Evolutionary conservation across 2,329 filamentous ascomycete genomes (phyloP), one percentile per base, ranked within the genome.

Genomic region (Camptophora hylomeconis): DNA sequence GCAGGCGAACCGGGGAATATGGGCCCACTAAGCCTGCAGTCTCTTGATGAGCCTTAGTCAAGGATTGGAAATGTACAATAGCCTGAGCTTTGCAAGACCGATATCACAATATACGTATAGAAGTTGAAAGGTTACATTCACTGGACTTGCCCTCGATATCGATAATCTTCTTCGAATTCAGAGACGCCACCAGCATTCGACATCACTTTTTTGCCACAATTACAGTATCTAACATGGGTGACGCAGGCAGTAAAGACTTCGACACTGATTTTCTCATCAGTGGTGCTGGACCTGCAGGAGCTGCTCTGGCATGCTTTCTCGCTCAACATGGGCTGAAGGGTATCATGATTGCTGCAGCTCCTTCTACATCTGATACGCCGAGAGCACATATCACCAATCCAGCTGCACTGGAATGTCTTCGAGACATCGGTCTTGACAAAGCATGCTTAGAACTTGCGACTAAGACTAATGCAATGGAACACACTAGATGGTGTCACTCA

Each of bases 251-350:
- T 3, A 17, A 31, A 14, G 17, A 31, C 14, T n/a, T 60, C 20
- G 45, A 57, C 27, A 62, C 57, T 1, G 61, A 68, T 30, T 51
- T 63, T 22, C 47, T 71, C 21, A 61, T 68, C 29, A 46, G 68
- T 13, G 60, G 66, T 9, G 52, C 63, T 18, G 68, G 68, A 0
- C 68, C 68, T 4, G 65, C 68, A 0, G 68, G 68, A 2, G 66
- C 63, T 4, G 53, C 63, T 1, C 46, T 72, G 17, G 66, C 67
- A 3, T 67, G 62, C 36, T 72, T 72, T 32, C 55, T 71, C 19
- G 31, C 36, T 18, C 33, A 36, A 18, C 40, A 37, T 23, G 40
- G 40, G 6, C 38, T 45, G 32, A 45, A 37, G 12, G 41, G 41
- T 9, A 35, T 45, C 19, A 14, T 45, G 28, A 45, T 45, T n/a